Base-by-base conservation (phyloP, 108 stramenopile species). In the Nitzschia inconspicua region DNA sequence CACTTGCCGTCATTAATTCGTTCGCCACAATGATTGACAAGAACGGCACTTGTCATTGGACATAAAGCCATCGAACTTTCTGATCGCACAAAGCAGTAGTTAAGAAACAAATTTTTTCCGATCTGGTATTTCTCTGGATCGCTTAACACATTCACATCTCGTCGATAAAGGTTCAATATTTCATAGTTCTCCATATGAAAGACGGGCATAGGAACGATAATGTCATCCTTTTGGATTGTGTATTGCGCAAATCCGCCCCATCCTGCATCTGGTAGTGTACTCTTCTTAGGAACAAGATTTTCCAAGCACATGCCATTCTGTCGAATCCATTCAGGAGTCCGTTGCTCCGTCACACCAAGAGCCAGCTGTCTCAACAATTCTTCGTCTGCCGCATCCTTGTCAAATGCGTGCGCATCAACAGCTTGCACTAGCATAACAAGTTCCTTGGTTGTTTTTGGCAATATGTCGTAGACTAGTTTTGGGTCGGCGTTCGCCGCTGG, bases 161-260 rank as follows among this genome's bases (percentile, higher is more conserved):
- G 42, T 27, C 43, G 24, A 24, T 46, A 57, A 22, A 58, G 14
- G 20, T 48, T 57, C 47, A 50, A 30, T n/a, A 24, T 25, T 11
- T 67, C 56, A 35, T 39, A 30, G 18, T 66, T 16, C 8, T 36
- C 55, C 20, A 42, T 47, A 31, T 57, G 65, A 44, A 57, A 29
- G 48, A 56, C 68, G 7, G 78, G 84, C 9, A 47, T 7, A 4
- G 75, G 52, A 0, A 66, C 60, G 19, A 85, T 49, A 26, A 77
- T 49, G 7, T 49, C 47, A 2, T 68, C 70, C 28, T 55, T 20
- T 9, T 51, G 62, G 22, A 85, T 23, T 29, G 14, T 39, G 8
- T 73, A 63, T 29, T 46, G 50, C 1, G 89, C 79, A 73, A 92
- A 92, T 3, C 83, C 91, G 1, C 91, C 91, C 40, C 80, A 60